Evolutionary conservation across 352 stramenopile genomes (phyloP), one percentile per base, ranked within the genome.

Genomic region (Phytopythium mirpurense): DNA sequence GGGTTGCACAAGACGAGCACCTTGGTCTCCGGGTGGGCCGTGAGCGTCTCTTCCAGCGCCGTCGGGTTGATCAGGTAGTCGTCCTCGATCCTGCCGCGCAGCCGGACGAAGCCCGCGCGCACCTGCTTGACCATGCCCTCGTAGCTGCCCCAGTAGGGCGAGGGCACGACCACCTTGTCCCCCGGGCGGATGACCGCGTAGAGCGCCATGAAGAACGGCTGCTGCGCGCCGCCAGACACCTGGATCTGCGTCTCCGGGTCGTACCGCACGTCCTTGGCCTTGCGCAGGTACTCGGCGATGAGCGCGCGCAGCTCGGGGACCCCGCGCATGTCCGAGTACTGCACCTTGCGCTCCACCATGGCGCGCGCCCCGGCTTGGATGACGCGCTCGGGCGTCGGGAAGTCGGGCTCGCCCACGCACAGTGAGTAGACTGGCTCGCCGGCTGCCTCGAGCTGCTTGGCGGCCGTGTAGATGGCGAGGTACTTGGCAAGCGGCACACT

Each of bases 141-240:
- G 76, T 99, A 99, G 29, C 74, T 97, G 8, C 96, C 91, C 95
- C 95, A 99, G 76, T 97, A 98, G 10, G 96, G 96, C 19, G 94
- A 90, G n/a, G 96, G 96, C 47, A 99, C 83, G 38, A 99, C 67
- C 2, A 98, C 95, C 56, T 97, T 85, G 65, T 99, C 96, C 8
- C 95, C 95, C 1, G 81, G 72, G 14, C 89, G 76, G 57, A 80
- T 90, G 31, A 96, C 74, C 0, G 91, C 84, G 37, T 98, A 67
- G 2, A 98, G 70, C 18, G 89, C 83, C 62, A 98, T 87, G 72
- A 91, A 98, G 0, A 98, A 74, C 19, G 74, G 82, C 64, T 98
- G 96, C 63, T 98, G 98, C 31, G 92, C 96, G 37, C 96, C 95
- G 75, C 97, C 97, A 26, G 82, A 93, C 8, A 99, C 85, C 19